Evolutionary conservation across 2,329 filamentous ascomycete genomes (phyloP).

Genomic region (Calonectria pseudoreteaudii): DNA sequence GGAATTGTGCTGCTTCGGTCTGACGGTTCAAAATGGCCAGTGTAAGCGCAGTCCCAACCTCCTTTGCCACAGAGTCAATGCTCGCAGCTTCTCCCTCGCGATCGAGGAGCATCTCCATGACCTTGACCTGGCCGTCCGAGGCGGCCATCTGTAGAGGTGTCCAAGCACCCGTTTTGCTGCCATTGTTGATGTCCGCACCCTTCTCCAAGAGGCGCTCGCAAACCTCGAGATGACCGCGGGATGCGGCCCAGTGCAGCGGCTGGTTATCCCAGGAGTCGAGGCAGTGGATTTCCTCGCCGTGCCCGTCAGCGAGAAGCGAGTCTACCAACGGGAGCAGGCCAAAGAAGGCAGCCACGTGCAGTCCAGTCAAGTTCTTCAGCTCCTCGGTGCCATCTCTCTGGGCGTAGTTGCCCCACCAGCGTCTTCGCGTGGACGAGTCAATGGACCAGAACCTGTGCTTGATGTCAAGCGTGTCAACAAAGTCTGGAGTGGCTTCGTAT

Average conservation of each 20-base stretch:
- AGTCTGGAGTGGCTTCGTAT: conserved; percentile 16
- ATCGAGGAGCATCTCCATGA: conserved; percentile 20
- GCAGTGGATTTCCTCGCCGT: conserved; percentile 1
- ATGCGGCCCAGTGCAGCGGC: conserved; percentile 17
- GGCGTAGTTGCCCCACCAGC: conserved; percentile 21
- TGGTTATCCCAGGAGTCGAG: conserved; percentile 21
- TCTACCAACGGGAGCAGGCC: conserved; percentile 9
- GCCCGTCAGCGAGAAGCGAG: conserved; percentile 11
- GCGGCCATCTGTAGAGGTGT: conserved; percentile 22
- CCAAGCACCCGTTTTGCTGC: conserved; percentile 5
- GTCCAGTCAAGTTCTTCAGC: conserved; percentile 20
- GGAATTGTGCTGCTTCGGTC: conserved; percentile 21
- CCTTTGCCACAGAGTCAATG: conserved; percentile 9
- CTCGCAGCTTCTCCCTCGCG: background rate
- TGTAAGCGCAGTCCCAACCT: conserved; percentile 15
- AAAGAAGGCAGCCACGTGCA: conserved; percentile 20
- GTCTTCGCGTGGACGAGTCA: conserved; percentile 9
- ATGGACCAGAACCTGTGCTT: conserved; percentile 19
- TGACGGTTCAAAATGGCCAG: conserved; percentile 14
- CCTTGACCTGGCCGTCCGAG: conserved; percentile 4
- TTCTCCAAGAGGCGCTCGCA: conserved; percentile 17
- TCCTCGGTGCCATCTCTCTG: conserved; percentile 12
- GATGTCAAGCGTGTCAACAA: conserved; percentile 18
- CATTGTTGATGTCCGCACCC: conserved; percentile 19
- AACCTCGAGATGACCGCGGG: conserved; percentile 4